Base-by-base conservation (phyloP, 345 rosid species). In the Eucalyptus paniculata region DNA sequence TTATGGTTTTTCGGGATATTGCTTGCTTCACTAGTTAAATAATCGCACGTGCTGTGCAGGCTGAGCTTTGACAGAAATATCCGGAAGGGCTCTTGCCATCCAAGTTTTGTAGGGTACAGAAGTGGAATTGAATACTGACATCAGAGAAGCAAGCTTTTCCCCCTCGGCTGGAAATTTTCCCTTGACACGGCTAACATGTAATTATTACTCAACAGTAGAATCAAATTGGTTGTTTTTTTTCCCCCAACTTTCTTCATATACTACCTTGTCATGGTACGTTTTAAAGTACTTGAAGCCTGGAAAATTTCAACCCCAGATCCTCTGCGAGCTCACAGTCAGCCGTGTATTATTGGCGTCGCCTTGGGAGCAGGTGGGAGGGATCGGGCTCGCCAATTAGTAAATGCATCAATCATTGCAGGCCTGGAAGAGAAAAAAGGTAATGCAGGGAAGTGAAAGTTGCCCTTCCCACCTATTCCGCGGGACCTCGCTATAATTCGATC, bases 111-210 rank as follows among this genome's bases (percentile, higher is more conserved):
- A 88, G 89, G 80, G 60, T 67, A n/a, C 40, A 51, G 88, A 62
- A 50, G 50, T 65, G 7, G 58, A 56, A 51, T 42, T 44, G 69
- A 44, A 45, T 88, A 34, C 89, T 89, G 83, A 91, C 91, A 92
- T 93, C 93, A 92, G 95, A 92, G 92, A 93, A 49, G 87, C 90
- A 86, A 90, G 88, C 89, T 60, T 54, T 86, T 62, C 15, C 65
- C 14, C 83, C 42, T 10, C 16, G 30, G 30, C 45, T 37, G 28
- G 15, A 72, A 77, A 77, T 77, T 37, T 77, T 77, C 30, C 89
- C 87, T 37, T 89, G 86, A 69, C 93, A 87, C 88, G 89, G 88
- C 94, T 91, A 93, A 91, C 90, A 72, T 94, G 95, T 93, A 93
- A 93, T 93, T 93, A 92, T 92, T 86, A 92, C 21, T 34, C 67